Evolutionary conservation across 139 green algal species (phyloP).

Genomic region (Zygnema cylindricum): DNA sequence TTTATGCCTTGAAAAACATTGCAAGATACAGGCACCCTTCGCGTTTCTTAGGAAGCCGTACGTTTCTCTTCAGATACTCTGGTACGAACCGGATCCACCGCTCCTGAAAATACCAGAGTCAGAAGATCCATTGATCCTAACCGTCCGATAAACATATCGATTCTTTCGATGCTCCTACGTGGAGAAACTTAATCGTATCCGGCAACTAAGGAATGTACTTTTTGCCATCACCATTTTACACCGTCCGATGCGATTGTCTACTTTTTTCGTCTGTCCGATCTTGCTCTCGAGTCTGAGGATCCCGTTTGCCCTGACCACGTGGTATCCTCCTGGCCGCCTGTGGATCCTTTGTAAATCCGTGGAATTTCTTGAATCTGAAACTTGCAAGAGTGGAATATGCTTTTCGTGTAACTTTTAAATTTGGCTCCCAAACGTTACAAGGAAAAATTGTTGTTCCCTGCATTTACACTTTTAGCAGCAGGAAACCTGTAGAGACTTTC

Average conservation of each 20-base stretch:
- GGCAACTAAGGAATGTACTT: too few relatives aligned
- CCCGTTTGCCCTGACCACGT: too few relatives aligned
- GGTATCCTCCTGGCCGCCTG: neutral
- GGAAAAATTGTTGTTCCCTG: too few relatives aligned
- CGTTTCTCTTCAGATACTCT: too few relatives aligned
- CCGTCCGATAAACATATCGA: neutral
- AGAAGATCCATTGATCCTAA: neutral
- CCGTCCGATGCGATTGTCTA: too few relatives aligned
- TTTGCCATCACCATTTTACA: too few relatives aligned
- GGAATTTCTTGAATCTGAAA: neutral
- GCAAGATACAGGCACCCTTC: neutral
- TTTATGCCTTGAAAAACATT: neutral
- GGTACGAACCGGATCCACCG: neutral
- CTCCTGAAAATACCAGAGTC: neutral
- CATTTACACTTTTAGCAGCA: neutral
- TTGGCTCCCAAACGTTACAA: neutral
- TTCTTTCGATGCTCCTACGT: neutral
- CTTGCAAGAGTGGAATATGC: too few relatives aligned
- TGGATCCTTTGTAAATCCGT: neutral
- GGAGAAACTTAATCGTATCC: neutral
- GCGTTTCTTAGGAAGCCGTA: too few relatives aligned
- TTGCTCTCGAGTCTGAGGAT: too few relatives aligned
- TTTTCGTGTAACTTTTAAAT: neutral
- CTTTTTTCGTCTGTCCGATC: too few relatives aligned
- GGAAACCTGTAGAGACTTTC: neutral